These are phyloP conservation scores for Lactifluus hygrophoroides DNA, from an alignment of 768 basidiomycete species.

Conservation along the genomic window DNA sequence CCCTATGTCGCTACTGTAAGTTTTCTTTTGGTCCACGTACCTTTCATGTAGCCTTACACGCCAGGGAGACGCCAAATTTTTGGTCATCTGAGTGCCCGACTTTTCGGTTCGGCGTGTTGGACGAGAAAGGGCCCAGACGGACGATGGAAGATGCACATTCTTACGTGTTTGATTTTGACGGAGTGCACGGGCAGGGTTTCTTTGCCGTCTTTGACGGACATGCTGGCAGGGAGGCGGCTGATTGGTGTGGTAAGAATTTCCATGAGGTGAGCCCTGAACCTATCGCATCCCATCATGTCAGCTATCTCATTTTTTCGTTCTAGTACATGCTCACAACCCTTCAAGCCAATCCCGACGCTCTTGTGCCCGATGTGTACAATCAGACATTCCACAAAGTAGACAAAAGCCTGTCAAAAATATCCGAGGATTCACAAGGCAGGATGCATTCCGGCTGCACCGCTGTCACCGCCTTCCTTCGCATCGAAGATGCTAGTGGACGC, in stretches of 20 bases:
- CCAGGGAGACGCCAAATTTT: conserved; percentile 56
- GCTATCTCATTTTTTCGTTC: conserved; percentile 7
- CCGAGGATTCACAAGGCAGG: conserved; percentile 81
- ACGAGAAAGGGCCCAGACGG: conserved; percentile 83
- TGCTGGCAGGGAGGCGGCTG: conserved; percentile 96
- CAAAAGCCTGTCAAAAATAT: conserved; percentile 67
- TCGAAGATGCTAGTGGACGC: conserved; percentile 72
- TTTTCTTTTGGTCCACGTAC: not conserved
- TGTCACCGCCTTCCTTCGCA: conserved; percentile 87
- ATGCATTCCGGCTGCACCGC: conserved; percentile 97
- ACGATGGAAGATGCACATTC: conserved; percentile 98
- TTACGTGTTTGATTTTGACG: conserved; percentile 90
- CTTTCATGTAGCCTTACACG: not conserved
- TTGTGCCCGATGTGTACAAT: conserved; percentile 85
- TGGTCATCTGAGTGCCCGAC: conserved; percentile 56
- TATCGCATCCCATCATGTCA: not conserved
- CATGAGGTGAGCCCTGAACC: conserved; percentile 57
- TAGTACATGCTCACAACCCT: conserved; percentile 65
- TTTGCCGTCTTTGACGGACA: conserved; percentile 99
- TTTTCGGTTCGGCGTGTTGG: conserved; percentile 50
- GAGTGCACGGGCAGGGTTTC: conserved; percentile 90
- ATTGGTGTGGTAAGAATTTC: conserved; percentile 97
- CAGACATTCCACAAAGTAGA: conserved; percentile 94
- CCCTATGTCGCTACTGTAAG: conserved; percentile 19
- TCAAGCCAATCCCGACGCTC: conserved; percentile 43